phyloP scores from a whole-genome alignment of 148 eudicot species.

The Drosera capensis region DNA sequence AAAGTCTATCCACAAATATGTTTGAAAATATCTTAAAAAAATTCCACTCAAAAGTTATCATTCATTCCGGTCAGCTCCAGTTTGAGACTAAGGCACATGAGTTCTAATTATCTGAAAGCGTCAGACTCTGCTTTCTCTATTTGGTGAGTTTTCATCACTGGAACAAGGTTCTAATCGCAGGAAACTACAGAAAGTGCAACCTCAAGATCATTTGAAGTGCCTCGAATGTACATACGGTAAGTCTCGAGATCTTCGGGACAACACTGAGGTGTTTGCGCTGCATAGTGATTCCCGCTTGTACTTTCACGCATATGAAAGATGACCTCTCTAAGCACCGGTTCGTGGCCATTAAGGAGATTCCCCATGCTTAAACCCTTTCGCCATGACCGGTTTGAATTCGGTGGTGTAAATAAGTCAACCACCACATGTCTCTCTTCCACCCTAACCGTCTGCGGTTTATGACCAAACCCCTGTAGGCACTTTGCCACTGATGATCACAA shows the following conservation, averaged over 20 bases:
- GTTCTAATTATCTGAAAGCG: too few species aligned
- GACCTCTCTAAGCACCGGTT: conserved; percentile 68
- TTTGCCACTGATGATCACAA: neutral
- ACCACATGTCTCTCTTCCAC: conserved; percentile 42
- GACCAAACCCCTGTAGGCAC: conserved; percentile 28
- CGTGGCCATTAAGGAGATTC: conserved; percentile 85
- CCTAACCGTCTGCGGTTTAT: conserved; percentile 43
- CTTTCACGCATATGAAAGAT: conserved; percentile 49
- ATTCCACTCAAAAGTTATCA: too few species aligned
- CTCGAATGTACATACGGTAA: conserved; percentile 76
- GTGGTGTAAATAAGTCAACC: conserved; percentile 50
- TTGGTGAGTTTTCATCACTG: too few species aligned
- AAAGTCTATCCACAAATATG: too few species aligned
- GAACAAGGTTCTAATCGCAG: conserved; percentile 70
- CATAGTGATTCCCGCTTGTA: conserved; percentile 44
- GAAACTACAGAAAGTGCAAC: conserved; percentile 76
- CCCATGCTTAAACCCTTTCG: conserved; percentile 94
- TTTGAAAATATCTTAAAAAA: too few species aligned
- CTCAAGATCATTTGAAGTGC: conserved; percentile 70
- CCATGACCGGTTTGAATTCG: conserved; percentile 85
- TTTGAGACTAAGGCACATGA: too few species aligned
- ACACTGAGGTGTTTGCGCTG: conserved; percentile 22
- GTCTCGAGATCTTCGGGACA: conserved; percentile 48
- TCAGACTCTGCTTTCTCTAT: too few species aligned
- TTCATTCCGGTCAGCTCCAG: too few species aligned